These are phyloP conservation scores for Candida tammaniensis DNA, from an alignment of 805 yeast species.

Conservation along the genomic window DNA sequence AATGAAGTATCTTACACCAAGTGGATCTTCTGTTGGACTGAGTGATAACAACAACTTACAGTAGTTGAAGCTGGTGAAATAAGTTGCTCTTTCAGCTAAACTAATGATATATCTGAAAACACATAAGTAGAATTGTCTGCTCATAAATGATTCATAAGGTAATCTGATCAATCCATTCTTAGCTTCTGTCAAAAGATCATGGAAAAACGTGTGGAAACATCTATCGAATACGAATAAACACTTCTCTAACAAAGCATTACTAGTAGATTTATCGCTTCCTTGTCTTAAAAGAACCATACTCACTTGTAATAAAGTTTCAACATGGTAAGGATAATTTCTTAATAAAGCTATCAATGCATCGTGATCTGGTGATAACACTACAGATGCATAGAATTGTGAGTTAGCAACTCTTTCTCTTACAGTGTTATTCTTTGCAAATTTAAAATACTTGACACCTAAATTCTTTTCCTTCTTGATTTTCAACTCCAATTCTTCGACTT, in stretches of 20 bases:
- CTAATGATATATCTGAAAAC: slow-evolving; percentile 68
- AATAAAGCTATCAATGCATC: slow-evolving; percentile 62
- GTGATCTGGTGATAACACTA: slow-evolving; percentile 74
- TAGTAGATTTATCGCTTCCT: slow-evolving; percentile 66
- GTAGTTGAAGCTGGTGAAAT: slow-evolving; percentile 72
- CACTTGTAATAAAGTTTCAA: slow-evolving; percentile 74
- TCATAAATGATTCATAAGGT: slow-evolving; percentile 73
- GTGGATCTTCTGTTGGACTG: slow-evolving; percentile 77
- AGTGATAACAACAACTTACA: slow-evolving; percentile 68
- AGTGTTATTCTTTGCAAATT: slow-evolving; percentile 40
- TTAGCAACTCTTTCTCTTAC: slow-evolving; percentile 37
- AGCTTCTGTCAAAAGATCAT: slow-evolving; percentile 41
- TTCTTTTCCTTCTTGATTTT: slow-evolving; percentile 30
- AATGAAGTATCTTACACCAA: slow-evolving; percentile 79
- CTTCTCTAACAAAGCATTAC: slow-evolving; percentile 72
- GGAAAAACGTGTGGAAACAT: slow-evolving; percentile 59
- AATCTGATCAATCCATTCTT: slow-evolving; percentile 59
- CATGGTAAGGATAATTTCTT: slow-evolving; percentile 67
- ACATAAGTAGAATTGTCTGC: slow-evolving; percentile 73
- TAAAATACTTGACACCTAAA: slow-evolving; percentile 55
- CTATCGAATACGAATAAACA: slow-evolving; percentile 80
- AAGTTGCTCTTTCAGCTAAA: slow-evolving; percentile 74
- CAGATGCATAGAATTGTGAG: slow-evolving; percentile 59
- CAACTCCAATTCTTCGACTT: slow-evolving; percentile 23
- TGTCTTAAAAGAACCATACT: slow-evolving; percentile 72